phyloP scores from a whole-genome alignment of 2,329 filamentous ascomycete genomes.

The Phaeophleospora eucalypticola region DNA sequence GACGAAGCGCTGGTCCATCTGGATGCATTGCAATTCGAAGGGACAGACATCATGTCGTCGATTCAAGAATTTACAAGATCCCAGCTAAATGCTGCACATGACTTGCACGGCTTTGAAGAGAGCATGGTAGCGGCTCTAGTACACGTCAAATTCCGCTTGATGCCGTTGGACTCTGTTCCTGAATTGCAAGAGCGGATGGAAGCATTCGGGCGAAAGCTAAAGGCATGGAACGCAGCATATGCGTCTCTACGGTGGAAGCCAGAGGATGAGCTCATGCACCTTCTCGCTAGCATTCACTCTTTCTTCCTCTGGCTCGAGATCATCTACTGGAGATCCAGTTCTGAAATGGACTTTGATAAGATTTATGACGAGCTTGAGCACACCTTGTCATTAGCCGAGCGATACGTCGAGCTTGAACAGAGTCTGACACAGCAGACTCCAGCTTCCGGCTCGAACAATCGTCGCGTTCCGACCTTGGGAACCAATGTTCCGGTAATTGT shows the following conservation, averaged over 20 bases:
- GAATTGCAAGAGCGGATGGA: not conserved
- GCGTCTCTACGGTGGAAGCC: not conserved
- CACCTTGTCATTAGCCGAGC: not conserved
- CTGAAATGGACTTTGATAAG: not conserved
- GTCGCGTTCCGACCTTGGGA: not conserved
- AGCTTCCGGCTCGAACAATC: too few relatives aligned
- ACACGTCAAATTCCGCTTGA: not conserved
- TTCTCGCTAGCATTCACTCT: not conserved
- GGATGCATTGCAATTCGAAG: not conserved
- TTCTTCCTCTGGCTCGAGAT: not conserved
- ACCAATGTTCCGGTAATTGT: not conserved
- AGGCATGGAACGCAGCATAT: not conserved
- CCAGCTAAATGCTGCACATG: not conserved
- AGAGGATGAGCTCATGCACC: not conserved
- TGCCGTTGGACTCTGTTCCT: not conserved
- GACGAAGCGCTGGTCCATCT: constrained; percentile 1
- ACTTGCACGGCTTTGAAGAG: not conserved
- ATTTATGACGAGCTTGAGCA: not conserved
- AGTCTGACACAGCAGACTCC: not conserved
- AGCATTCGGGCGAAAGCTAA: not conserved
- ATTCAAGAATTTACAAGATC: not conserved
- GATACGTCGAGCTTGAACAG: not conserved
- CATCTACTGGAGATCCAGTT: not conserved
- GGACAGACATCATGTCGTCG: too few relatives aligned
- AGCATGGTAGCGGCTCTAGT: not conserved